A percentile compares a stretch with the other conserved stretches of the same genome.
Conservation (phyloP, 139 green algal species). For the Bryopsis sp. region DNA sequence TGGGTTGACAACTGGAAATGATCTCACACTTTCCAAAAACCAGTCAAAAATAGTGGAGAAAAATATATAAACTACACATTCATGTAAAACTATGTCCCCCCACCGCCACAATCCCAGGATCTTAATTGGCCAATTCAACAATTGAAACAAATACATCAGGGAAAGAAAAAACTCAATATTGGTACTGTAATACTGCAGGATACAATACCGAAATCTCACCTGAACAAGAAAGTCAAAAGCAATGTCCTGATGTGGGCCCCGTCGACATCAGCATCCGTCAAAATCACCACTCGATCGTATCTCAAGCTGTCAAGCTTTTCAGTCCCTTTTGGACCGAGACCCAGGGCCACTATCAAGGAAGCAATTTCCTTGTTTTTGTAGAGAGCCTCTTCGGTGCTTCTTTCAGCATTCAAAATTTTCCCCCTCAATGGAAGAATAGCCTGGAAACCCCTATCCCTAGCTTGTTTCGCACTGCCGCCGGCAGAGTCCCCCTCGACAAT, state of each 20-base stretch:
- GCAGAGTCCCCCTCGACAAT: slow-evolving; percentile 95
- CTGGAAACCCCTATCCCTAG: slow-evolving; percentile 74
- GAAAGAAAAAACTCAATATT: no score
- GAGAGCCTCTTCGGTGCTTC: slow-evolving; percentile 62
- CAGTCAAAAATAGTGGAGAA: no score
- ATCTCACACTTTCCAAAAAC: no score
- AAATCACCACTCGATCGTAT: slow-evolving; percentile 85
- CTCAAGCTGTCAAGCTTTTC: slow-evolving; percentile 28
- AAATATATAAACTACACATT: no score
- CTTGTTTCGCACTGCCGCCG: slow-evolving; percentile 92
- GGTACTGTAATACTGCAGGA: no score
- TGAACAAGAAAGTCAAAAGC: slow-evolving; percentile 96
- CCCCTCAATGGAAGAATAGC: slow-evolving; percentile 89
- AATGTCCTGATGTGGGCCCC: slow-evolving; percentile 96
- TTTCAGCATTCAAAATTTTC: slow-evolving; percentile 98
- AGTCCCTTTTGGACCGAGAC: slow-evolving; percentile 71
- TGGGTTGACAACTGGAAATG: no score
- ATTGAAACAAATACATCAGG: no score
- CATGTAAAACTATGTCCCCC: no score
- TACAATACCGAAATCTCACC: slow-evolving; percentile 20
- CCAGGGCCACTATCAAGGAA: slow-evolving; percentile 86
- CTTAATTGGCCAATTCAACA: no score
- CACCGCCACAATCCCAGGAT: no score
- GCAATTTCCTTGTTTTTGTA: slow-evolving; percentile 94
- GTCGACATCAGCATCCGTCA: slow-evolving; percentile 98